Conservation (phyloP, 2,329 filamentous ascomycete genomes). For the Rhynchosporium secalis region DNA sequence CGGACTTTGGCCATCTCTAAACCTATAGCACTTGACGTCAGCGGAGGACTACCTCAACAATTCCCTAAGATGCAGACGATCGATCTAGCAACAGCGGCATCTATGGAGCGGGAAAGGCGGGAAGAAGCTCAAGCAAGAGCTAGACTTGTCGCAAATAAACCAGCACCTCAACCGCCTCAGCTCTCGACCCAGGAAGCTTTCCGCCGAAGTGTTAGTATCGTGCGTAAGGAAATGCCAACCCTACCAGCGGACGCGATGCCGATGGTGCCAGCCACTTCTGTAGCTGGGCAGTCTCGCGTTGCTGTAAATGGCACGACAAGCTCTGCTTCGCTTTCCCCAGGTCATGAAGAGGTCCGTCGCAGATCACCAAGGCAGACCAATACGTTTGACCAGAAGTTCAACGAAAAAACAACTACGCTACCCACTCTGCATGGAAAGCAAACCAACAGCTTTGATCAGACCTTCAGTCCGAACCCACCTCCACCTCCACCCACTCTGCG, state of each 20-base stretch:
- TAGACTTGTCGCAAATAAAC: constrained; percentile 30
- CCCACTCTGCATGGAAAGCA: no score
- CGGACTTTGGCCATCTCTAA: constrained; percentile 37
- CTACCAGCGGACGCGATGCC: constrained; percentile 21
- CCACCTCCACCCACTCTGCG: constrained; percentile 17
- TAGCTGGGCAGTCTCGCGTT: constrained; percentile 22
- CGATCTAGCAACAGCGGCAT: constrained; percentile 37
- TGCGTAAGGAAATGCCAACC: constrained; percentile 29
- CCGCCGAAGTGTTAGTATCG: constrained; percentile 26
- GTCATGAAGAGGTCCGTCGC: constrained; percentile 37
- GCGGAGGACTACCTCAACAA: constrained; percentile 21
- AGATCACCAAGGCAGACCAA: constrained; percentile 36
- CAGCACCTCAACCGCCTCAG: constrained; percentile 31
- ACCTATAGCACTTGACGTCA: constrained; percentile 29
- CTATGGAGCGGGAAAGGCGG: constrained; percentile 37
- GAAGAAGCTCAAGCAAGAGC: constrained; percentile 31
- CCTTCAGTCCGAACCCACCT: no score
- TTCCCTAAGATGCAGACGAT: constrained; percentile 39
- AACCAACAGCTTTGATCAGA: no score
- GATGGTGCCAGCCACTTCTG: constrained; percentile 23
- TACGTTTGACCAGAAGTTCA: constrained; percentile 24
- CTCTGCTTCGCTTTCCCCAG: constrained; percentile 39
- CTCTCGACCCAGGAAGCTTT: constrained; percentile 29
- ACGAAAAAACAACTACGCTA: constrained; percentile 12
- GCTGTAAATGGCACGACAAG: constrained; percentile 34